phyloP scores from a whole-genome alignment of 192 early-diverging fungal species.

The Rhizophagus clarus region DNA sequence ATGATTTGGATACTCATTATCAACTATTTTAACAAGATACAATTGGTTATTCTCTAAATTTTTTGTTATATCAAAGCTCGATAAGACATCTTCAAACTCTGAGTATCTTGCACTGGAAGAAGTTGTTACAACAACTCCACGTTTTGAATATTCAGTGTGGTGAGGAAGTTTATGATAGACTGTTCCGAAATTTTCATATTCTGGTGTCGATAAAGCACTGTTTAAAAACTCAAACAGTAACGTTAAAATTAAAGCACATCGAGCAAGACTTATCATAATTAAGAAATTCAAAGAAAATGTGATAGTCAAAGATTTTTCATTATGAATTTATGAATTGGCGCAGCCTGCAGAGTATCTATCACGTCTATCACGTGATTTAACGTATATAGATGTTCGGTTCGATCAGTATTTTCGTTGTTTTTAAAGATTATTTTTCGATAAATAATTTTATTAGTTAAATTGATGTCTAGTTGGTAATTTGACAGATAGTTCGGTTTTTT shows the following conservation, averaged over 20 bases:
- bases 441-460: no score
- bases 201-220: not conserved
- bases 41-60: not conserved
- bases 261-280: not conserved
- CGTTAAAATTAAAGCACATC: not conserved
- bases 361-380: no score
- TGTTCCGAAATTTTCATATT: not conserved
- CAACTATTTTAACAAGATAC: conserved; percentile 28
- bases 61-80: not conserved
- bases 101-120: conserved; percentile 5
- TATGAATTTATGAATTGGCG: no score
- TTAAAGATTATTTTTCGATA: no score
- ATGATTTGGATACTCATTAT: conserved; percentile 18
- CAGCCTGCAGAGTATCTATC: no score
- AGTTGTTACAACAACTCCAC: conserved; percentile 4
- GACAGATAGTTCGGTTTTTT: no score
- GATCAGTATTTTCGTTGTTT: no score
- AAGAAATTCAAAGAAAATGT: not conserved
- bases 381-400: no score
- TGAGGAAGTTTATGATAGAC: conserved; percentile 26
- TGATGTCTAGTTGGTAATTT: no score
- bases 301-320: no score
- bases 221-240: not conserved
- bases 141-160: conserved; percentile 18
- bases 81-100: not conserved